Evolutionary conservation across 768 basidiomycete genomes (phyloP).

Genomic region (Fistulinella prunicolor): DNA sequence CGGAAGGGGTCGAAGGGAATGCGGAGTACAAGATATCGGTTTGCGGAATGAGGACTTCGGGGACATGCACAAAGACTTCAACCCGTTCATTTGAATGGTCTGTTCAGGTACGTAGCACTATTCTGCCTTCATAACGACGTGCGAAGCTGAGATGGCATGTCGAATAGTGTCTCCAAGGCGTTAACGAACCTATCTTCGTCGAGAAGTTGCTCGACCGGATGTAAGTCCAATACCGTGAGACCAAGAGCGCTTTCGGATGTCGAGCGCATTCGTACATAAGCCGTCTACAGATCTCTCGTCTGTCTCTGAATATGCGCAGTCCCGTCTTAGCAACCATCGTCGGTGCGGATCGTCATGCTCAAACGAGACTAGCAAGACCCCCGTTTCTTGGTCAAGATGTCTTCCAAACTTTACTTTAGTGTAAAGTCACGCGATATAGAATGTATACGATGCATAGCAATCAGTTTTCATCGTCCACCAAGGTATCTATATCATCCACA

Average conservation of each 20-base stretch:
- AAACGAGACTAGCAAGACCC: conserved; percentile 47
- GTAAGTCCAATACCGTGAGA: conserved; percentile 93
- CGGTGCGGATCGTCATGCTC: conserved; percentile 48
- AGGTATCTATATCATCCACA: conserved; percentile 65
- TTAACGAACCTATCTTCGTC: conserved; percentile 82
- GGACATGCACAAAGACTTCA: conserved; percentile 71
- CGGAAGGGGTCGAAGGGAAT: conserved; percentile 46
- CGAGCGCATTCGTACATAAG: conserved; percentile 94
- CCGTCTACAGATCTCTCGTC: conserved; percentile 91
- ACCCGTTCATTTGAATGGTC: conserved; percentile 91
- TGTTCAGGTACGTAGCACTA: conserved; percentile 70
- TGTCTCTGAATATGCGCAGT: conserved; percentile 45
- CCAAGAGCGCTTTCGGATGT: conserved; percentile 84
- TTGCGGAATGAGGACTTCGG: conserved; percentile 43
- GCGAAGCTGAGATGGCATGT: not conserved
- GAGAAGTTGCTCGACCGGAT: conserved; percentile 85
- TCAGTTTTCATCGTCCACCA: conserved; percentile 84
- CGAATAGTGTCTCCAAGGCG: conserved; percentile 83
- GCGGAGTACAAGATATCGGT: conserved; percentile 39
- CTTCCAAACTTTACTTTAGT: conserved; percentile 76
- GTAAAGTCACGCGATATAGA: conserved; percentile 52
- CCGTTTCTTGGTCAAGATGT: conserved; percentile 67
- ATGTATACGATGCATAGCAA: conserved; percentile 61
- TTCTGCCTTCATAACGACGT: conserved; percentile 1
- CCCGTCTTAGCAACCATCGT: conserved; percentile 35